Conservation (phyloP, 306 rosid genomes). For the Mimosa bimucronata region DNA sequence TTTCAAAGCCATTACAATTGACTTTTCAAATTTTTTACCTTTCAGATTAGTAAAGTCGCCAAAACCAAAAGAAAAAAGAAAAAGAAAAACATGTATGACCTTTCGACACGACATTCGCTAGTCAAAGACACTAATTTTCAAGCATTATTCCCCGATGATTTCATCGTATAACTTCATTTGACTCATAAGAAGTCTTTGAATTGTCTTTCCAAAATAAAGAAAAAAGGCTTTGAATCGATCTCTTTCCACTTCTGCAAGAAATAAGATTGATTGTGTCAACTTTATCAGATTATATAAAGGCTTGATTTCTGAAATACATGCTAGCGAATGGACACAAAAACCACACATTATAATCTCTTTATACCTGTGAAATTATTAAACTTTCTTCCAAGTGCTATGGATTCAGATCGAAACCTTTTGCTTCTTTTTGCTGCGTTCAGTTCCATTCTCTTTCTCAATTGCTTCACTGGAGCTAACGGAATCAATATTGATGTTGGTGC, state of each 20-base stretch:
- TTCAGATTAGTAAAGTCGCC: background rate
- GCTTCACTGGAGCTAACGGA: conserved; percentile 18
- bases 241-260: background rate
- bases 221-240: background rate
- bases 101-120: background rate
- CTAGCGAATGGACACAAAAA: background rate
- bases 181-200: background rate
- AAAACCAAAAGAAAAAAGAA: no score
- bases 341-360: background rate
- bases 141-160: background rate
- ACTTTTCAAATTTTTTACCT: background rate
- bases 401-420: background rate
- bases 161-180: background rate
- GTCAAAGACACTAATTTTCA: background rate
- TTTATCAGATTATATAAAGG: background rate
- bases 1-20: background rate
- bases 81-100: background rate
- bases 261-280: background rate
- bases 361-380: background rate
- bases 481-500: conserved; percentile 41
- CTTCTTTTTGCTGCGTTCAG: conserved; percentile 15
- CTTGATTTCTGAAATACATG: background rate
- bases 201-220: background rate
- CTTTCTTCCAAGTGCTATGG: background rate
- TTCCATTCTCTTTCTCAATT: conserved; percentile 15